phyloP scores from a whole-genome alignment of 2,329 filamentous ascomycete species.

The Ophiocordyceps sinensis region DNA sequence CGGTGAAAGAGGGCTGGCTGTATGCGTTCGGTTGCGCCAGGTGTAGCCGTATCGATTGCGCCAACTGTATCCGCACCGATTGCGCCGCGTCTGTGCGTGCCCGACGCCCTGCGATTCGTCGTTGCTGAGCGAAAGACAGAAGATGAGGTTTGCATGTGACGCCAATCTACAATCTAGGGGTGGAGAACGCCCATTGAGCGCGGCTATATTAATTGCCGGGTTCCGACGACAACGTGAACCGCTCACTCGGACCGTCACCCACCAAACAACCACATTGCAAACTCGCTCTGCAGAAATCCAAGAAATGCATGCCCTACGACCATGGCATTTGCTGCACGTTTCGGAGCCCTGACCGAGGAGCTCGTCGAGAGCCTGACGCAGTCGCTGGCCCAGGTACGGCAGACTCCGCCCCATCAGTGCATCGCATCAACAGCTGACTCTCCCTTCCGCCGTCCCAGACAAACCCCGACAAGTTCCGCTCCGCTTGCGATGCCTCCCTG shows the following conservation, averaged over 20 bases:
- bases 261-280: too few species aligned
- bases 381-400: slow-evolving; percentile 34
- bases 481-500: slow-evolving; percentile 33
- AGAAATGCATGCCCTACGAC: not conserved
- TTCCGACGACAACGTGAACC: not conserved
- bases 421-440: slow-evolving; percentile 1
- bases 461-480: slow-evolving; percentile 22
- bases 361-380: slow-evolving; percentile 51
- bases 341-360: slow-evolving; percentile 53
- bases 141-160: too few species aligned
- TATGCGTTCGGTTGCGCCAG: not conserved
- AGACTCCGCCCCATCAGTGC: slow-evolving; percentile 1
- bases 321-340: slow-evolving; percentile 58
- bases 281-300: not conserved
- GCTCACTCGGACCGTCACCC: too few species aligned
- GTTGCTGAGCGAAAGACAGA: not conserved
- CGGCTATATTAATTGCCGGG: not conserved
- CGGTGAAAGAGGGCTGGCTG: too few species aligned
- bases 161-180: too few species aligned
- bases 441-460: slow-evolving; percentile 6
- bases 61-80: too few species aligned
- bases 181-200: not conserved
- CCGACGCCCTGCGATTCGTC: not conserved
- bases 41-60: too few species aligned
- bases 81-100: not conserved